Evolutionary conservation across 2,329 filamentous ascomycete species (phyloP).

Genomic region (Sporothrix variecibatus): DNA sequence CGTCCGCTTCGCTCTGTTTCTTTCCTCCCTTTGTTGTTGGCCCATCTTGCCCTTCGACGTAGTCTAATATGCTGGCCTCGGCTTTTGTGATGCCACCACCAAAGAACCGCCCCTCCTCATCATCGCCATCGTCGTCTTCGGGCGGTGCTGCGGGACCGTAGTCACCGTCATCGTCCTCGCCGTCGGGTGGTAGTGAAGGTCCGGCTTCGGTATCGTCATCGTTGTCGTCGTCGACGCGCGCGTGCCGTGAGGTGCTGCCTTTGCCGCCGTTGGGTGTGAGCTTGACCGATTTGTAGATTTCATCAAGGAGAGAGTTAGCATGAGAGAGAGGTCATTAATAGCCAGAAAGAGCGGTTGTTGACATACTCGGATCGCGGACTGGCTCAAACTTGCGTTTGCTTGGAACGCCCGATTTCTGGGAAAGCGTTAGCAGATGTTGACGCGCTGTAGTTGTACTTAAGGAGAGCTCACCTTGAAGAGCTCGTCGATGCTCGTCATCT

Average conservation of each 20-base stretch:
- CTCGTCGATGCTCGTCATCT: conserved; percentile 61
- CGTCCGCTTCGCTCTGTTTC: conserved; percentile 38
- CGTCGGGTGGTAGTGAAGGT: conserved; percentile 52
- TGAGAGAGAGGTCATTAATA: conserved; percentile 33
- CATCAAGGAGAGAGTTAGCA: conserved; percentile 43
- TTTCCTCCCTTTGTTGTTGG: conserved; percentile 14
- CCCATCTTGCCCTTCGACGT: conserved; percentile 67
- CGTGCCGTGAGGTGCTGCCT: conserved; percentile 45
- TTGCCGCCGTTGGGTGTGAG: conserved; percentile 45
- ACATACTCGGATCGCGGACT: conserved; percentile 62
- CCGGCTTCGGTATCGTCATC: conserved; percentile 51
- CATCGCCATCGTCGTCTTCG: conserved; percentile 58
- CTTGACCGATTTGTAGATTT: conserved; percentile 66
- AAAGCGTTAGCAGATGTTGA: neutral
- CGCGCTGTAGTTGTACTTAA: neutral
- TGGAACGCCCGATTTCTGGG: conserved; percentile 47
- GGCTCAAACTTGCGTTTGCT: conserved; percentile 67
- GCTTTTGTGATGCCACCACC: conserved; percentile 83
- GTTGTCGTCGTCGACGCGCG: conserved; percentile 49
- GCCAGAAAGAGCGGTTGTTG: neutral
- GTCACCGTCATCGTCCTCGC: conserved; percentile 51
- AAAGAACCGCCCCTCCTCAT: conserved; percentile 94
- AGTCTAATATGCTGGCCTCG: conserved; percentile 83
- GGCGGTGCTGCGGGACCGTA: conserved; percentile 51
- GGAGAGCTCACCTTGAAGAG: conserved; percentile 53